Conservation (phyloP, 371 early-diverging fungal genomes). For the Batrachochytrium dendrobatidis region DNA sequence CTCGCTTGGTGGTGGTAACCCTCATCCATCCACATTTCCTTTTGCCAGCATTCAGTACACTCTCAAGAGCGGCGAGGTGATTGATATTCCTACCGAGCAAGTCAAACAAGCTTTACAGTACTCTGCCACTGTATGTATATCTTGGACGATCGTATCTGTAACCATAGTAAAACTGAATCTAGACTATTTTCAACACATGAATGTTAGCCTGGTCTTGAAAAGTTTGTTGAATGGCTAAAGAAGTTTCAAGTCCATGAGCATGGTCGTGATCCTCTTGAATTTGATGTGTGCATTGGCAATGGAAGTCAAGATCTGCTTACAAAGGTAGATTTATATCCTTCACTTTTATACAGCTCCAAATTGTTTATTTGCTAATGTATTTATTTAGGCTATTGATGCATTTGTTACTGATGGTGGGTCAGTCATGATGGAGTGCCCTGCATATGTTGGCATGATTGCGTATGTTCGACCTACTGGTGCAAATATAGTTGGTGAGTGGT, state of each 20-base stretch:
- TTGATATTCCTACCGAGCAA: constrained; percentile 31
- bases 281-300: constrained; percentile 61
- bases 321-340: constrained; percentile 30
- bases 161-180: too few species aligned
- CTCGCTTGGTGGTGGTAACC: constrained; percentile 61
- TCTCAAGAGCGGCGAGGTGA: constrained; percentile 51
- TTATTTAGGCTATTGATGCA: constrained; percentile 70
- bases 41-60: constrained; percentile 54
- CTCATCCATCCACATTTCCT: constrained; percentile 65
- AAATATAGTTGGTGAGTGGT: constrained; percentile 45
- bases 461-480: constrained; percentile 58
- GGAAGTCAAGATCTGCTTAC: constrained; percentile 73
- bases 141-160: too few species aligned
- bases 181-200: too few species aligned
- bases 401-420: constrained; percentile 54
- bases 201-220: constrained; percentile 59
- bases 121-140: constrained; percentile 32
- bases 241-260: constrained; percentile 57
- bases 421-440: constrained; percentile 64
- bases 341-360: neutral
- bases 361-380: neutral
- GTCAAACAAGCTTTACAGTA: constrained; percentile 38
- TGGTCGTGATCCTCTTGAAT: constrained; percentile 44
- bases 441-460: constrained; percentile 69
- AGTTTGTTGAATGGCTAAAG: constrained; percentile 54